Conservation (phyloP, 495 filamentous ascomycete species). For the Daldinia bambusicola region DNA sequence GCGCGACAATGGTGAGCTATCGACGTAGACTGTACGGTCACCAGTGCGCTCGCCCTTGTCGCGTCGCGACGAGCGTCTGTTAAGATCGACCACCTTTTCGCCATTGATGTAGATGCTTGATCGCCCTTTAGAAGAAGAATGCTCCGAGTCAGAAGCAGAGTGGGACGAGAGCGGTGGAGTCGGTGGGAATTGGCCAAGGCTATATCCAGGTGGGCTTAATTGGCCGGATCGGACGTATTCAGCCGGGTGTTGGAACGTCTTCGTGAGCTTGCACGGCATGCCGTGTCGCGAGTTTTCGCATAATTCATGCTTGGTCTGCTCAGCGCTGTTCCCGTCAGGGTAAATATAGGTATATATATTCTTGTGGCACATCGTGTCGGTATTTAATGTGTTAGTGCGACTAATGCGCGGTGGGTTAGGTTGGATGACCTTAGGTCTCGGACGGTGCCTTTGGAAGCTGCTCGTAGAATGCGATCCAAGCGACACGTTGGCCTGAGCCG, state of each 20-base stretch:
- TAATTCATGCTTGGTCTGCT: slow-evolving; percentile 35
- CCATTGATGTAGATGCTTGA: slow-evolving; percentile 51
- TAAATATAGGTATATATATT: slow-evolving; percentile 48
- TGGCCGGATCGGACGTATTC: slow-evolving; percentile 32
- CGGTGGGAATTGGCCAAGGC: slow-evolving; percentile 44
- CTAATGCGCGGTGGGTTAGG: slow-evolving; percentile 42
- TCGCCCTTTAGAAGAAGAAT: slow-evolving; percentile 46
- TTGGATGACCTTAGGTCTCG: slow-evolving; percentile 36
- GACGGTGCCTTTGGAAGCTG: slow-evolving; percentile 31
- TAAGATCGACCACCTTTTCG: slow-evolving; percentile 42
- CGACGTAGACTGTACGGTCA: slow-evolving; percentile 44
- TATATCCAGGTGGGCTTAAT: slow-evolving; percentile 42
- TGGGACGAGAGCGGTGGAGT: slow-evolving; percentile 54
- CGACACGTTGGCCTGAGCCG: slow-evolving; percentile 17
- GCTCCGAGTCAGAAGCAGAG: slow-evolving; percentile 52
- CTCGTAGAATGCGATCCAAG: slow-evolving; percentile 30
- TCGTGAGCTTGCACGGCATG: slow-evolving; percentile 37
- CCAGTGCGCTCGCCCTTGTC: slow-evolving; percentile 40
- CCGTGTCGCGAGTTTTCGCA: slow-evolving; percentile 37
- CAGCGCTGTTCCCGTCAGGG: slow-evolving; percentile 40
- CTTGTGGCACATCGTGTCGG: slow-evolving; percentile 57
- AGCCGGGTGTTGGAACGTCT: slow-evolving; percentile 33
- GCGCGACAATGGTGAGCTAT: slow-evolving; percentile 43
- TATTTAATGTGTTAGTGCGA: slow-evolving; percentile 39
- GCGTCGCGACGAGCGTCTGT: slow-evolving; percentile 46